These are phyloP conservation scores for Hyaloperonospora arabidopsidis DNA, from an alignment of 352 stramenopile genomes.

Conservation along the genomic window DNA sequence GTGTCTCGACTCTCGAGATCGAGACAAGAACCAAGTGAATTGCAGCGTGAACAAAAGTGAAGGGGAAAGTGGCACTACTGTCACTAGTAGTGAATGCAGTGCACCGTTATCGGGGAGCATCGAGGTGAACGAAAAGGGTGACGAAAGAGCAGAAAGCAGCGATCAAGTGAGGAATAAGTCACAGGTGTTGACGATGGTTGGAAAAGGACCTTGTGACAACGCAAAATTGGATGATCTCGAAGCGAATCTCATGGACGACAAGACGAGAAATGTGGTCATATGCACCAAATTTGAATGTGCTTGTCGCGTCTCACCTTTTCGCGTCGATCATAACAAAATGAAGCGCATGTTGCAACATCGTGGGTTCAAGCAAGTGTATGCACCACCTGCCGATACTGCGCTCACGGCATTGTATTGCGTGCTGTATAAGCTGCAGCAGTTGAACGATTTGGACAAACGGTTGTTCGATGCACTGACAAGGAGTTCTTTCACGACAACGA, in stretches of 20 bases:
- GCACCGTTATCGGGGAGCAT: constrained; percentile 6
- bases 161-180: constrained; percentile 12
- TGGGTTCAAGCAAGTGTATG: constrained; percentile 41
- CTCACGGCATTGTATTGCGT: constrained; percentile 60
- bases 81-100: constrained; percentile 25
- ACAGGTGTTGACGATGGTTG: constrained; percentile 10
- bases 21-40: constrained; percentile 13
- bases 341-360: constrained; percentile 48
- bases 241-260: constrained; percentile 65
- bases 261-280: constrained; percentile 53
- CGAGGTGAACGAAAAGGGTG: constrained; percentile 15
- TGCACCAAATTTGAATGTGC: constrained; percentile 60
- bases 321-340: constrained; percentile 50
- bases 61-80: not conserved
- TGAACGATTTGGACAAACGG: constrained; percentile 64
- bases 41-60: constrained; percentile 5
- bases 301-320: constrained; percentile 65
- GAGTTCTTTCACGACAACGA: constrained; percentile 4
- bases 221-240: constrained; percentile 47
- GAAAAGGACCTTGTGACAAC: constrained; percentile 12
- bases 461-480: constrained; percentile 47
- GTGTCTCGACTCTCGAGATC: constrained; percentile 38
- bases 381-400: constrained; percentile 23
- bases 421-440: constrained; percentile 53
- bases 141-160: constrained; percentile 4